Base-by-base conservation (phyloP, 1,284 basidiomycete species). In the Sporisorium graminicola region DNA sequence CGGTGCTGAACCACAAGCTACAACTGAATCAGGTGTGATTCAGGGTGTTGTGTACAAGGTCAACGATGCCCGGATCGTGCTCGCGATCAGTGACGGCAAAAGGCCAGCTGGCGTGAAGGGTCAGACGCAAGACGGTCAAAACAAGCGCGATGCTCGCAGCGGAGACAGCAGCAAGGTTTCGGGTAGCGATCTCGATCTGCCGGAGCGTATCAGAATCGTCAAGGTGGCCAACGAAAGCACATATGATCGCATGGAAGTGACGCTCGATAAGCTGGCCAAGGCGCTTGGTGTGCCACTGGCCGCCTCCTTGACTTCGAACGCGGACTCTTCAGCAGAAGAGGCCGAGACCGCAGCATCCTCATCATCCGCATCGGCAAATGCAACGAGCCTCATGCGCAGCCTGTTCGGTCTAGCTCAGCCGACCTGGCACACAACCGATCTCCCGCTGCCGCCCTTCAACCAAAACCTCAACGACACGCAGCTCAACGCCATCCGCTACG, bases 141-240 rank as follows among this genome's bases (percentile, higher is more conserved):
- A 71, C 43, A 64, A 70, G 57, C 54, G 74, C 10, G 72, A 77
- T 49, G 64, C 49, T 5, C 29, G 63, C 2, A 61, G 55, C 0
- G 74, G 74, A 1, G 69, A 72, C 18, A 67, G 92, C 79, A 86
- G 57, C 24, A 77, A 71, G 52, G 66, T 86, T 22, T 90, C 91
- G 58, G 87, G 88, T 13, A 80, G 91, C 58, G 91, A 92, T 42
- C 85, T 93, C 7, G 92, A 94, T 73, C 85, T 96, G 0, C 94
- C 94, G 1, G 93, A 95, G 76, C 88, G 92, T 44, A 92, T 93
- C 83, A 88, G 93, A 16, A 86, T 96, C n/a, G 86, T 97, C 58
- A 97, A 97, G 85, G 88, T 97, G 2, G 95, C 94, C 5, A 97
- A 97, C 80, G 94, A 91, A 54, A 91, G 93, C 12, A 97, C 95